Conservation (phyloP, 1,284 basidiomycete species). For the Ustilago crameri region DNA sequence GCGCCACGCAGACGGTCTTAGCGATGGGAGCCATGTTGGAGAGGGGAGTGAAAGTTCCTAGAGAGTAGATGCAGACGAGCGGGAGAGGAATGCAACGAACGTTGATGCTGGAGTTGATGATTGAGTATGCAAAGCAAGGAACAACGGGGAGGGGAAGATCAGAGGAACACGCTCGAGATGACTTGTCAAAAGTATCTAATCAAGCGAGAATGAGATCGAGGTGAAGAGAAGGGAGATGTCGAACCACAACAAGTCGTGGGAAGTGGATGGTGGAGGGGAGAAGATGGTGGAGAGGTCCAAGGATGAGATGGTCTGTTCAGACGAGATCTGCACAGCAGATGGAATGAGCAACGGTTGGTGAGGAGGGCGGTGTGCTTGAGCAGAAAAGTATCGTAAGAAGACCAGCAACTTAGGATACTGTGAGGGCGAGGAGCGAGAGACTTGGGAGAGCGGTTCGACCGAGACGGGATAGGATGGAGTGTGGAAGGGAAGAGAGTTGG, state of each 20-base stretch:
- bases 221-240: conserved; percentile 15
- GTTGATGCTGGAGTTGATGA: conserved; percentile 2
- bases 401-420: conserved; percentile 44
- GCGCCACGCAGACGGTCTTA: conserved; percentile 48
- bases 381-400: conserved; percentile 34
- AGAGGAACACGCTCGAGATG: conserved; percentile 3
- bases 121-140: not conserved
- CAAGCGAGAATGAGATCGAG: conserved; percentile 12
- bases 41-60: conserved; percentile 1
- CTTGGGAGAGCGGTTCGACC: conserved; percentile 21
- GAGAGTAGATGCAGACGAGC: not conserved
- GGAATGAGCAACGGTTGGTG: not conserved
- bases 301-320: conserved; percentile 5
- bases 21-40: conserved; percentile 51
- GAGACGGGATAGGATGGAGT: conserved; percentile 11
- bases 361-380: not conserved
- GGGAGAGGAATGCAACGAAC: not conserved
- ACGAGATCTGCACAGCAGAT: conserved; percentile 29
- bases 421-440: conserved; percentile 2
- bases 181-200: conserved; percentile 27
- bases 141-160: no score
- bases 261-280: not conserved
- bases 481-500: conserved; percentile 10
- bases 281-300: conserved; percentile 2
- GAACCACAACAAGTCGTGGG: conserved; percentile 9